Evolutionary conservation across 2,329 filamentous ascomycete species (phyloP).

Genomic region (Ophiostoma sp.): DNA sequence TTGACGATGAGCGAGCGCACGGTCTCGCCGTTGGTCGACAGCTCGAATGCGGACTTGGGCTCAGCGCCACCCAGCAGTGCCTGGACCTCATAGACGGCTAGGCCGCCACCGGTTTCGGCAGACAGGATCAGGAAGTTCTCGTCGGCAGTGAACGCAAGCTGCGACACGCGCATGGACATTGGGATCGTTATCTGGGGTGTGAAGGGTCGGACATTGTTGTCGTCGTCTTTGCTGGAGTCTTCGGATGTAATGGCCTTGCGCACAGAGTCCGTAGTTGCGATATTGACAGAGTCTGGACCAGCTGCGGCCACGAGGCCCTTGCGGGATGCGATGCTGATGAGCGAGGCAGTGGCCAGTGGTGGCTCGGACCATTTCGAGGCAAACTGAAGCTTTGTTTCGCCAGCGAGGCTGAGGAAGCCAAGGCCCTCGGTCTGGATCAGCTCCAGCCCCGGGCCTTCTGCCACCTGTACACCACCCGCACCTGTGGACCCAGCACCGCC

Average conservation of each 20-base stretch:
- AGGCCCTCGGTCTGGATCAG: slow-evolving; percentile 81
- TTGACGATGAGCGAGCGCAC: slow-evolving; percentile 75
- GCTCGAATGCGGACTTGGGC: slow-evolving; percentile 60
- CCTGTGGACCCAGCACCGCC: slow-evolving; percentile 35
- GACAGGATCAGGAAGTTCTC: slow-evolving; percentile 79
- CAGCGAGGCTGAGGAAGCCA: slow-evolving; percentile 73
- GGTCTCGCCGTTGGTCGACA: slow-evolving; percentile 68
- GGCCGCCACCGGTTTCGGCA: slow-evolving; percentile 71
- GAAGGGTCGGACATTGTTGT: slow-evolving; percentile 63
- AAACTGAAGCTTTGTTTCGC: slow-evolving; percentile 76
- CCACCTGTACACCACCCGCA: slow-evolving; percentile 34
- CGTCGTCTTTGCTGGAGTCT: slow-evolving; percentile 39
- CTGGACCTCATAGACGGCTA: slow-evolving; percentile 76
- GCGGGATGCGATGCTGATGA: slow-evolving; percentile 75
- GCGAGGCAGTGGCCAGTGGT: slow-evolving; percentile 71
- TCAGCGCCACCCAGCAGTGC: slow-evolving; percentile 55
- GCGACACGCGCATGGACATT: slow-evolving; percentile 71
- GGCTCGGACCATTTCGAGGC: slow-evolving; percentile 71
- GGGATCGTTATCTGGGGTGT: slow-evolving; percentile 67
- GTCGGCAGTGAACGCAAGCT: slow-evolving; percentile 85
- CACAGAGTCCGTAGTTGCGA: slow-evolving; percentile 72
- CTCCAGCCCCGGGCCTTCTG: slow-evolving; percentile 59
- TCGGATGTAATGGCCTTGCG: slow-evolving; percentile 63
- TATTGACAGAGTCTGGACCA: slow-evolving; percentile 69
- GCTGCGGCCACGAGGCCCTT: slow-evolving; percentile 82